Conservation (phyloP, 2,329 filamentous ascomycete genomes). For the Aspergillus fischeri region DNA sequence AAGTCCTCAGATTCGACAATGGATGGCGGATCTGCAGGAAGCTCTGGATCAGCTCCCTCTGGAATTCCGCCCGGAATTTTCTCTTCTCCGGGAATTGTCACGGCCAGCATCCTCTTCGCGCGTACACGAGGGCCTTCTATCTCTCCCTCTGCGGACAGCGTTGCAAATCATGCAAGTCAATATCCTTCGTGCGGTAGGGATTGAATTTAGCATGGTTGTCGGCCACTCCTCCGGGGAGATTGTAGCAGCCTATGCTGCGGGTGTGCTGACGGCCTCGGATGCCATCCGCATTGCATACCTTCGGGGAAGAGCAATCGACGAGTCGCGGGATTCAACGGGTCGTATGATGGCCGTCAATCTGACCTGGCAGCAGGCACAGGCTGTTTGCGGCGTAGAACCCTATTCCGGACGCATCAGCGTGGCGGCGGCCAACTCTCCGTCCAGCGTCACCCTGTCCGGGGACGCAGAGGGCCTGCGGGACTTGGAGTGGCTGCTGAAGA, state of each 20-base stretch:
- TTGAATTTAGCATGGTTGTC: constrained; percentile 33
- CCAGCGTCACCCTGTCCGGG: constrained; percentile 42
- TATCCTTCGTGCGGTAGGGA: constrained; percentile 19
- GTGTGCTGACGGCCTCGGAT: constrained; percentile 34
- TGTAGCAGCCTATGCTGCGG: constrained; percentile 46
- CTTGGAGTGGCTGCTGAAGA: constrained; percentile 20
- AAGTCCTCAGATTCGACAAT: background rate
- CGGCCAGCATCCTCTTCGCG: background rate
- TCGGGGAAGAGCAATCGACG: constrained; percentile 33
- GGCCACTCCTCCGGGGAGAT: constrained; percentile 51
- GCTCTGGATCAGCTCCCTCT: background rate
- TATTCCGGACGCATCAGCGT: constrained; percentile 22
- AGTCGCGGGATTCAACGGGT: constrained; percentile 23
- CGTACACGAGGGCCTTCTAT: constrained; percentile 9
- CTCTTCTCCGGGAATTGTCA: constrained; percentile 1
- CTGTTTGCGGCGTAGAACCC: constrained; percentile 9
- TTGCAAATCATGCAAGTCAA: constrained; percentile 19
- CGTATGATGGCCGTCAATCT: constrained; percentile 47
- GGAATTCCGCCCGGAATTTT: constrained; percentile 2
- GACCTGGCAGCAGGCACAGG: constrained; percentile 27
- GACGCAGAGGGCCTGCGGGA: constrained; percentile 31
- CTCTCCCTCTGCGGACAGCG: constrained; percentile 13
- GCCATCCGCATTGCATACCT: constrained; percentile 44
- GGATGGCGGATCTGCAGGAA: background rate
- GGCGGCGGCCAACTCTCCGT: constrained; percentile 35